These are phyloP conservation scores for Colletotrichum lupini DNA, from an alignment of 2,329 filamentous ascomycete genomes.

Conservation along the genomic window DNA sequence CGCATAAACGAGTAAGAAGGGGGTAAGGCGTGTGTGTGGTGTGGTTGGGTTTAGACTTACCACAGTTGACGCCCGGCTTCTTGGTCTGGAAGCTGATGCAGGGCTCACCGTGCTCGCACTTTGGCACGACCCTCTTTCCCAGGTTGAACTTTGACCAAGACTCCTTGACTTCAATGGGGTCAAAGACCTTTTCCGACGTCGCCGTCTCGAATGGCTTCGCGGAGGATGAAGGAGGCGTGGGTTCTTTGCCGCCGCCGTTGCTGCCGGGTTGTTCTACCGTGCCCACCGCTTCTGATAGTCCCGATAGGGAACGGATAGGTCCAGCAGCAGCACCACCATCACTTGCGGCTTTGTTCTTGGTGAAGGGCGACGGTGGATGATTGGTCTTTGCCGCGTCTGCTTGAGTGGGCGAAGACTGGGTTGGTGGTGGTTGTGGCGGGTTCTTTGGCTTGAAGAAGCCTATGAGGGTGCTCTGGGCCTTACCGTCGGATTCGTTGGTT, in stretches of 20 bases:
- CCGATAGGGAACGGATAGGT: not conserved
- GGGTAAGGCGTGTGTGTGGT: not conserved
- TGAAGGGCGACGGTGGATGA: not conserved
- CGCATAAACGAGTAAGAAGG: not conserved
- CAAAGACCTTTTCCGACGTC: constrained; percentile 60
- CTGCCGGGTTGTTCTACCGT: too few species aligned
- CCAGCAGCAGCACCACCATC: not conserved
- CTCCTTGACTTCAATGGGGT: constrained; percentile 79
- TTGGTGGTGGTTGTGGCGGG: not conserved
- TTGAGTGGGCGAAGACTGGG: not conserved
- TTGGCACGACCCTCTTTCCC: constrained; percentile 77
- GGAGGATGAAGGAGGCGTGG: not conserved
- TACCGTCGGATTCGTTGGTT: constrained; percentile 35
- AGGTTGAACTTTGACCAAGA: constrained; percentile 85
- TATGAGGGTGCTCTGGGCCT: constrained; percentile 70
- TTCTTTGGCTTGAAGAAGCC: constrained; percentile 81
- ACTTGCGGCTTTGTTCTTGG: not conserved
- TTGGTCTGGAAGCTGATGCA: constrained; percentile 88
- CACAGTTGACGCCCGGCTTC: constrained; percentile 87
- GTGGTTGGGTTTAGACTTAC: constrained; percentile 48
- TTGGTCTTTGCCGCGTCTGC: not conserved
- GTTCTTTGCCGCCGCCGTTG: not conserved
- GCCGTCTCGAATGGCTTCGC: not conserved
- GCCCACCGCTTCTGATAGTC: not conserved
- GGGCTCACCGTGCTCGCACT: constrained; percentile 89